Evolutionary conservation across 2,329 filamentous ascomycete genomes (phyloP), one percentile per base, ranked within the genome.

Genomic region (Plectosphaerella sp.): DNA sequence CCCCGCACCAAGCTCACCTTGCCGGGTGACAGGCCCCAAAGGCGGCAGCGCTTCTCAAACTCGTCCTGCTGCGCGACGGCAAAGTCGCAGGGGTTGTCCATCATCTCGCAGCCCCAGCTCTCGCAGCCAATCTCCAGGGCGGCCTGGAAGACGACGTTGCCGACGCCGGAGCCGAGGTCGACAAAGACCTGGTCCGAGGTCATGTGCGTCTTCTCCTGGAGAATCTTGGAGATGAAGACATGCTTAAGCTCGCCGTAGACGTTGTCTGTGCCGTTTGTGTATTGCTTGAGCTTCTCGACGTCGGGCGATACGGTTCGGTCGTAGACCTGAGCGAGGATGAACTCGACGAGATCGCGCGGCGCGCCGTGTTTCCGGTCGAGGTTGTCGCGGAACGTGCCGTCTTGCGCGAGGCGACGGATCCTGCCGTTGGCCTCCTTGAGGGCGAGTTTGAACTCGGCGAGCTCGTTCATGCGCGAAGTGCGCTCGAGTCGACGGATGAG

Each of bases 31-130:
- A 99, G 77, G 11, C 93, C 93, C 94, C 94, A 99, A 20, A 97
- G 83, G 47, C 86, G 84, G 62, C 91, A 93, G 36, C 94, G 83
- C n/a, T 89, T 84, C 52, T 79, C 77, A 61, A 99, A 96, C 68
- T 99, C 94, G 36, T 80, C 78, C 58, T 88, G 80, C 69, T 97
- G 94, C 24, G 85, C 79, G 24, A 88, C 83, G 8, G 91, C 94
- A 33, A 96, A 80, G 52, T 86, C 84, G 72, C 88, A 92, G 2
- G 92, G 90, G 55, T 94, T 95, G 52, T 87, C 80, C 91, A 97
- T 96, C 79, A 95, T 90, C 69, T 99, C 94, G 62, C 93, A 96
- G 25, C 94, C 94, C 87, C 91, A 97, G 68, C 88, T 93, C 66
- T 96, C 91, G 67, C 91, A 96, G 16, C 94, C 94, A 49, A 93